These are phyloP conservation scores for Coniochaeta ligniaria DNA, from an alignment of 2,329 filamentous ascomycete species.

Conservation along the genomic window DNA sequence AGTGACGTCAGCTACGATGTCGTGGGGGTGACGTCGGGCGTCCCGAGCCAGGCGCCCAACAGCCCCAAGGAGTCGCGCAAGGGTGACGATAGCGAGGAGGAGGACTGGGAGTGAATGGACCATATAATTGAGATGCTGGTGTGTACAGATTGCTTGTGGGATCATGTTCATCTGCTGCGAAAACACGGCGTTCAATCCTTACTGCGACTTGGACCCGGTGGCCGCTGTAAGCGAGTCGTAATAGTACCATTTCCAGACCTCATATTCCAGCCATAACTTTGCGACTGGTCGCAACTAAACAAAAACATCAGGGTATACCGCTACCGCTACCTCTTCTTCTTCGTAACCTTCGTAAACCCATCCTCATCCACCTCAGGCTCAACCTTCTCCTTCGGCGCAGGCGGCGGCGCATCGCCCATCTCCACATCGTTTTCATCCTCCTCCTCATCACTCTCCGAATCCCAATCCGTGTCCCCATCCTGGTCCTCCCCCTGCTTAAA, in stretches of 20 bases:
- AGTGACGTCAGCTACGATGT: conserved; percentile 96
- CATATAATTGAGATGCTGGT: too few species aligned
- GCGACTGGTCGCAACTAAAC: not conserved
- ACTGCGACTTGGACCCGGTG: not conserved
- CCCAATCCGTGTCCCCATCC: conserved; percentile 54
- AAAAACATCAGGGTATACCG: not conserved
- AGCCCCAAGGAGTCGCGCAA: conserved; percentile 52
- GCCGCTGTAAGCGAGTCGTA: not conserved
- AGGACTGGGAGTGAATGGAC: conserved; percentile 74
- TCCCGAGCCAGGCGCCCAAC: conserved; percentile 68
- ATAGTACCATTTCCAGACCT: not conserved
- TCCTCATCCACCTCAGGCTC: conserved; percentile 73
- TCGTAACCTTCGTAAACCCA: conserved; percentile 69
- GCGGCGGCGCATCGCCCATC: conserved; percentile 58
- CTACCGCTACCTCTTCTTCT: conserved; percentile 54
- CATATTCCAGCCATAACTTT: not conserved
- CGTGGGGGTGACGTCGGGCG: conserved; percentile 69
- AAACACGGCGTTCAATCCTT: not conserved
- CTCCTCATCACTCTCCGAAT: conserved; percentile 45
- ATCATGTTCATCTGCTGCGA: not conserved
- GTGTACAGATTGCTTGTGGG: not conserved
- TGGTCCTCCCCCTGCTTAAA: conserved; percentile 48
- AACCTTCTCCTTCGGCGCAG: conserved; percentile 47
- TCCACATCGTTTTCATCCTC: conserved; percentile 51
- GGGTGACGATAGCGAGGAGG: conserved; percentile 54